A percentile compares a stretch with the other conserved stretches of the same genome.
Evolutionary conservation across 2,329 filamentous ascomycete genomes (phyloP).

Genomic region (Pseudogymnoascus sp.): DNA sequence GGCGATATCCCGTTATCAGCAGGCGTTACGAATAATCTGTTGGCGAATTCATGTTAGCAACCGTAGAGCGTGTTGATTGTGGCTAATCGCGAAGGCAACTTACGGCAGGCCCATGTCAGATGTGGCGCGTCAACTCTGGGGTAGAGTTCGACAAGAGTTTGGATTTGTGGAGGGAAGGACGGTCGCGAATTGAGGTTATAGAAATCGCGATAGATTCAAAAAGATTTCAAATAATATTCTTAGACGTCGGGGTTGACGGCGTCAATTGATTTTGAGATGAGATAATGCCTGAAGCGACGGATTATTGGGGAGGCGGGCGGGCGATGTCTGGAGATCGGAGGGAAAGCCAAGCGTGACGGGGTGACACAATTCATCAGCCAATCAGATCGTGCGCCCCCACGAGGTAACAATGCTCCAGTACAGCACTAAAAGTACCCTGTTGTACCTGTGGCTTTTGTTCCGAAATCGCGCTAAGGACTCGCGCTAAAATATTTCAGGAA

Average conservation of each 20-base stretch:
- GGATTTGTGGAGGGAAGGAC: neutral
- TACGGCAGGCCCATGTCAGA: slow-evolving; percentile 4
- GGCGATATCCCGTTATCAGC: slow-evolving; percentile 23
- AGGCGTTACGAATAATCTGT: slow-evolving; percentile 28
- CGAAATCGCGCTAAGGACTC: neutral
- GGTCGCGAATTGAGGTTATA: neutral
- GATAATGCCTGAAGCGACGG: neutral
- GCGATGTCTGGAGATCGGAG: slow-evolving; percentile 2
- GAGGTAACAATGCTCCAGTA: neutral
- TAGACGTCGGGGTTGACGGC: neutral
- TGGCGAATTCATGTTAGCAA: neutral
- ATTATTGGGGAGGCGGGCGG: slow-evolving; percentile 6
- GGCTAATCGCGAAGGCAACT: slow-evolving; percentile 6
- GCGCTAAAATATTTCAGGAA: slow-evolving; percentile 5
- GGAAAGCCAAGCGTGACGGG: neutral
- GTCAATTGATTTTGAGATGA: neutral
- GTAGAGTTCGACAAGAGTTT: neutral
- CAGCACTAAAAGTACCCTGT: neutral
- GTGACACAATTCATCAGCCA: neutral
- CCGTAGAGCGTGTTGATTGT: neutral
- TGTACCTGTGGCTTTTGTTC: slow-evolving; percentile 4
- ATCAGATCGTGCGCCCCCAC: slow-evolving; percentile 2
- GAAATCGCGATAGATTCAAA: neutral
- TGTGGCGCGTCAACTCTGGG: slow-evolving; percentile 5
- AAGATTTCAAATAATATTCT: neutral